A percentile compares a stretch with the other conserved stretches of the same genome.
Evolutionary conservation across 2,329 filamentous ascomycete species (phyloP).

Genomic region (Apiospora hydei): DNA sequence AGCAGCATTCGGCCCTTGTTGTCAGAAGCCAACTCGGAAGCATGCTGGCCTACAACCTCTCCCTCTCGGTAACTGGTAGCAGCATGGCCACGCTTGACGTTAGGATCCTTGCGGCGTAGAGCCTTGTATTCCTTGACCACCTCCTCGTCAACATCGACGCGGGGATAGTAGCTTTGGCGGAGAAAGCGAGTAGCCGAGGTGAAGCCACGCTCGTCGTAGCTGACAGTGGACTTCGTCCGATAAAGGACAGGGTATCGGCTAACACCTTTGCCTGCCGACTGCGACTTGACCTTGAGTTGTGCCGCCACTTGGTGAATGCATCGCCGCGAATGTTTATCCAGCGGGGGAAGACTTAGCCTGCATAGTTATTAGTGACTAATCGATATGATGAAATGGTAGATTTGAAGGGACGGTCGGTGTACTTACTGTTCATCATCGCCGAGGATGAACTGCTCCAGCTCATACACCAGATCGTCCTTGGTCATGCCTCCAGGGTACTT

Average conservation of each 20-base stretch:
- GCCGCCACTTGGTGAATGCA: conserved; percentile 81
- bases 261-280: conserved; percentile 78
- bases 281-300: conserved; percentile 80
- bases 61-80: conserved; percentile 76
- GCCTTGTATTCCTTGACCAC: conserved; percentile 40
- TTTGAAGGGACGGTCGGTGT: neutral
- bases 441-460: conserved; percentile 75
- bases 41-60: conserved; percentile 84
- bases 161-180: conserved; percentile 62
- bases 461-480: conserved; percentile 72
- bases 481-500: conserved; percentile 79
- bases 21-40: conserved; percentile 81
- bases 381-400: conserved; percentile 18
- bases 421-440: conserved; percentile 68
- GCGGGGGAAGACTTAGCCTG: conserved; percentile 80
- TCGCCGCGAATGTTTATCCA: conserved; percentile 80
- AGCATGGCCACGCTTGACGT: conserved; percentile 36
- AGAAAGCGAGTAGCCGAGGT: conserved; percentile 52
- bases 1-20: conserved; percentile 89
- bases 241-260: conserved; percentile 79
- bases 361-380: neutral
- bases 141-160: conserved; percentile 51
- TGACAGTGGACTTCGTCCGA: conserved; percentile 72
- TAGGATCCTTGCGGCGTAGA: conserved; percentile 26
- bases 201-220: conserved; percentile 65